phyloP scores from a whole-genome alignment of 2,329 filamentous ascomycete species.

The Whalleya microplaca region DNA sequence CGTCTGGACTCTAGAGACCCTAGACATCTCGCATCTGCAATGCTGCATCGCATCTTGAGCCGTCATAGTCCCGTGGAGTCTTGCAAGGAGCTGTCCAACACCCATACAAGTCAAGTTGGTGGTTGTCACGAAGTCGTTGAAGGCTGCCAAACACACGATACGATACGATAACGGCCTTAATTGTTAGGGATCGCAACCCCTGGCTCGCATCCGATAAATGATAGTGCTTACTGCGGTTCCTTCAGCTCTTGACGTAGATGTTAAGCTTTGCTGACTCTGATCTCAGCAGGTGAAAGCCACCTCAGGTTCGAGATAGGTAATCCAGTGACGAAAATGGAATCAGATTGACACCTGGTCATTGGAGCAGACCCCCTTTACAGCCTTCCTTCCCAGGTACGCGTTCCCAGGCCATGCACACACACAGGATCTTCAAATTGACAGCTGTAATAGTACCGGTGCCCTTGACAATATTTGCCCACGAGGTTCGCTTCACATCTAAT shows the following conservation, averaged over 20 bases:
- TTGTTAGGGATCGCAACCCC: background rate
- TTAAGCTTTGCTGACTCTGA: background rate
- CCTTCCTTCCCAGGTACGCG: slow-evolving; percentile 6
- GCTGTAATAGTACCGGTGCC: slow-evolving; percentile 30
- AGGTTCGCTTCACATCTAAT: slow-evolving; percentile 23
- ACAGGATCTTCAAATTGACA: slow-evolving; percentile 25
- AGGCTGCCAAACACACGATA: background rate
- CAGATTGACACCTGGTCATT: background rate
- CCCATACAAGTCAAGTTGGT: slow-evolving; percentile 10
- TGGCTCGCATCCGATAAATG: background rate
- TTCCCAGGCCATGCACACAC: slow-evolving; percentile 29
- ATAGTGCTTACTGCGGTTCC: background rate
- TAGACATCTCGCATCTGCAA: slow-evolving; percentile 21
- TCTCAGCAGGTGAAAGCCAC: background rate
- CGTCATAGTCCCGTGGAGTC: slow-evolving; percentile 16
- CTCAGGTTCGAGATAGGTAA: background rate
- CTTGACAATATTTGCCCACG: slow-evolving; percentile 31
- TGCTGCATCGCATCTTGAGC: slow-evolving; percentile 21
- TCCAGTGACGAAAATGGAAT: background rate
- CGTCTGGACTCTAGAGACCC: slow-evolving; percentile 28
- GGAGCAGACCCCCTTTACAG: background rate
- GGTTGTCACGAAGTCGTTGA: slow-evolving; percentile 14
- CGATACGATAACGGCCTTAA: background rate
- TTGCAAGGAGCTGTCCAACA: slow-evolving; percentile 7
- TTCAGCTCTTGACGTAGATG: background rate